Conservation (phyloP, 73 alveolate genomes). For the Symbiodinium pilosum region DNA sequence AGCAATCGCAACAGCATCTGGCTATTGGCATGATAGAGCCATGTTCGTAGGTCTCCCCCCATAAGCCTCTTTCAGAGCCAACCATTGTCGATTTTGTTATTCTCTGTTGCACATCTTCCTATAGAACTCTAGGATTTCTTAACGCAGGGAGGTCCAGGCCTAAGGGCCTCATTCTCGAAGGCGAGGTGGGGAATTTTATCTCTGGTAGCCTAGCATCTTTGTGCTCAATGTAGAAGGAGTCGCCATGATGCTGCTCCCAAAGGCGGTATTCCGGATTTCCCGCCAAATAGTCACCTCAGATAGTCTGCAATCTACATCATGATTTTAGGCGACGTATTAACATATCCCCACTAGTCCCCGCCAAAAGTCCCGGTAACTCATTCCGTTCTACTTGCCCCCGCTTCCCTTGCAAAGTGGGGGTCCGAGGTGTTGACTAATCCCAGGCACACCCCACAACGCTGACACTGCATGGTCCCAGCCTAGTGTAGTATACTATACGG, state of each 20-base stretch:
- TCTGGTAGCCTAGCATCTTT: neutral
- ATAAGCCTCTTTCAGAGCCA: too few species aligned
- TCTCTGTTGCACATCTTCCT: too few species aligned
- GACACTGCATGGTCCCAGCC: neutral
- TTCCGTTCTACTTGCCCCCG: too few species aligned
- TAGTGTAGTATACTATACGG: neutral
- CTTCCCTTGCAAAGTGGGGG: neutral
- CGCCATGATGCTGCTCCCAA: neutral
- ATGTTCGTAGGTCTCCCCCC: too few species aligned
- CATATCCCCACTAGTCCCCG: too few species aligned
- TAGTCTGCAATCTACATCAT: neutral
- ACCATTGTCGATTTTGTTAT: too few species aligned
- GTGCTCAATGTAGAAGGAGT: neutral
- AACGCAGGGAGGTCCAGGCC: neutral
- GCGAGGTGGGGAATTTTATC: neutral
- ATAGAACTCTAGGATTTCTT: neutral
- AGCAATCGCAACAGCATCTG: too few species aligned
- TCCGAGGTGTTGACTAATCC: neutral
- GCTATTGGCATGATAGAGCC: too few species aligned
- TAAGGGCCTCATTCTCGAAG: neutral
- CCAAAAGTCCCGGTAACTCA: too few species aligned
- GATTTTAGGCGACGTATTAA: neutral
- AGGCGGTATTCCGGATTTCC: constrained; percentile 10
- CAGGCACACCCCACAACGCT: neutral
- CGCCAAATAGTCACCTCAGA: neutral